These are phyloP conservation scores for Ophiosphaerella korrae DNA, from an alignment of 2,329 filamentous ascomycete genomes.

Conservation along the genomic window DNA sequence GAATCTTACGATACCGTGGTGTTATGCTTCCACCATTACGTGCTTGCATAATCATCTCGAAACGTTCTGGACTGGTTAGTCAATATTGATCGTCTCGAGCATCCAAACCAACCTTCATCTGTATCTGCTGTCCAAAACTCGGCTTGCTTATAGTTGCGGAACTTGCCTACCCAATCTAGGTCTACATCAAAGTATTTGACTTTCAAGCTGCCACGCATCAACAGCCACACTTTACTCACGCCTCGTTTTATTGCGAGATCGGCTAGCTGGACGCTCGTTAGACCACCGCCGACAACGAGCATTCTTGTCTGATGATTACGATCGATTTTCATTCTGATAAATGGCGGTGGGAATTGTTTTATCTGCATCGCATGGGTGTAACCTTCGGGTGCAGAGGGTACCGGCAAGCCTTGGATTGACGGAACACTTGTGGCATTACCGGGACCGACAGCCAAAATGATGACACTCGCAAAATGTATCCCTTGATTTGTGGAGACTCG, in stretches of 20 bases:
- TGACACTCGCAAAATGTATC: slow-evolving; percentile 62
- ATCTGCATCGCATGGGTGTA: slow-evolving; percentile 70
- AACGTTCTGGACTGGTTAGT: slow-evolving; percentile 56
- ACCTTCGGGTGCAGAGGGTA: slow-evolving; percentile 50
- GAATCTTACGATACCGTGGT: slow-evolving; percentile 68
- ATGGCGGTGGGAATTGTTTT: slow-evolving; percentile 60
- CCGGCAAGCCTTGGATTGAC: slow-evolving; percentile 48
- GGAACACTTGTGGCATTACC: slow-evolving; percentile 61
- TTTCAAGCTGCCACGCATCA: slow-evolving; percentile 66
- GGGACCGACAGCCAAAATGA: slow-evolving; percentile 73
- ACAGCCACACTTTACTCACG: slow-evolving; percentile 69
- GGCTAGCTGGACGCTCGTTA: slow-evolving; percentile 76
- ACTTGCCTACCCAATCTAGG: slow-evolving; percentile 81
- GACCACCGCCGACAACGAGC: slow-evolving; percentile 74
- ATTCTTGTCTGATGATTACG: slow-evolving; percentile 59
- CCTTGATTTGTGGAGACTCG: slow-evolving; percentile 63
- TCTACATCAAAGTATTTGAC: slow-evolving; percentile 81
- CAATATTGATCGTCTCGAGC: not conserved
- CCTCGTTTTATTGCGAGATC: slow-evolving; percentile 69
- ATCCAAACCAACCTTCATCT: slow-evolving; percentile 56
- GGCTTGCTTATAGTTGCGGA: slow-evolving; percentile 76
- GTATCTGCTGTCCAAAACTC: slow-evolving; percentile 77
- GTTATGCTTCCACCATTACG: slow-evolving; percentile 79
- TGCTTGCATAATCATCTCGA: slow-evolving; percentile 68
- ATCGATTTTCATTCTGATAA: slow-evolving; percentile 60